These are phyloP conservation scores for Aleurites moluccanus DNA, from an alignment of 441 rosid genomes.

Conservation along the genomic window DNA sequence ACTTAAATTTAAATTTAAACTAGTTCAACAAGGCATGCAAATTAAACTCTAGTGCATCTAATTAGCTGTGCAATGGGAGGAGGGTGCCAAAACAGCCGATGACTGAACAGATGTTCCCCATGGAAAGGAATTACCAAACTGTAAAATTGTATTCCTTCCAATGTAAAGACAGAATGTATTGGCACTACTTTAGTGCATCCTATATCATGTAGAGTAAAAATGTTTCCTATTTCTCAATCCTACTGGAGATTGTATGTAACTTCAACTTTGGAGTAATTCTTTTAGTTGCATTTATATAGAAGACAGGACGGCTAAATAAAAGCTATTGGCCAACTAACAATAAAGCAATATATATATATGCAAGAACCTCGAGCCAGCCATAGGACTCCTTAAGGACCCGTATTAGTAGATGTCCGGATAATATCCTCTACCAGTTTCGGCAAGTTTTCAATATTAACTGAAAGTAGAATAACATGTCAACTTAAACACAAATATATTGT, in stretches of 20 bases:
- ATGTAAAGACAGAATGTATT: not conserved
- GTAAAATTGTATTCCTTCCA: not conserved
- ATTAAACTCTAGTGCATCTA: not conserved
- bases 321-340: not conserved
- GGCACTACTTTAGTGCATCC: not conserved
- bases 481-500: not conserved
- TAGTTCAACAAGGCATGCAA: not conserved
- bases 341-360: too few relatives aligned
- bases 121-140: not conserved
- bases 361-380: constrained; percentile 74
- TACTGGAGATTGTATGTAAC: not conserved
- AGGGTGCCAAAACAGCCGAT: not conserved
- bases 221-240: not conserved
- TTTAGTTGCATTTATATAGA: constrained; percentile 9
- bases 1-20: not conserved
- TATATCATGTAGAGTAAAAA: not conserved
- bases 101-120: not conserved
- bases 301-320: not conserved
- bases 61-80: not conserved
- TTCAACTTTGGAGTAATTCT: not conserved
- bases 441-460: constrained; percentile 68
- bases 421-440: constrained; percentile 88
- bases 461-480: constrained; percentile 12
- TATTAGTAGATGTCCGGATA: constrained; percentile 79
- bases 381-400: constrained; percentile 89